phyloP scores from a whole-genome alignment of 305 asterid genomes.

The Ilex paraguariensis region DNA sequence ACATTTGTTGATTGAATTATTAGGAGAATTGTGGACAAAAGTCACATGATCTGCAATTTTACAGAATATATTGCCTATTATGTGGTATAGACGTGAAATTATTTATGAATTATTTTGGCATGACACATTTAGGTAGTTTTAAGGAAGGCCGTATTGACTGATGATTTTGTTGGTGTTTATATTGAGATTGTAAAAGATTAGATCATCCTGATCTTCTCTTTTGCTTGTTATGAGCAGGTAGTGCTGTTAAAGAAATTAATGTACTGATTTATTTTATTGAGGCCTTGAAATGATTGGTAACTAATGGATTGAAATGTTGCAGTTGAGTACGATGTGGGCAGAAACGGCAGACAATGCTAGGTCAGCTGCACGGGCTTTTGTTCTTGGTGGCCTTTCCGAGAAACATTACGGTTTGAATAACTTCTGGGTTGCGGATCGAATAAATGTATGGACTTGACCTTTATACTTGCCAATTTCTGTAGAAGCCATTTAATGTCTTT shows the following conservation, averaged over 20 bases:
- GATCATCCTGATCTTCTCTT: neutral
- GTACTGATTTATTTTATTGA: neutral
- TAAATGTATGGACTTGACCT: slow-evolving; percentile 45
- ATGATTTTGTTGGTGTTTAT: too few species aligned
- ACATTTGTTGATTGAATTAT: too few species aligned
- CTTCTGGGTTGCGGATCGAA: slow-evolving; percentile 76
- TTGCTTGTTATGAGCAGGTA: neutral
- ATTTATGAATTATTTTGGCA: too few species aligned
- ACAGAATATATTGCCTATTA: too few species aligned
- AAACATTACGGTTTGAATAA: slow-evolving; percentile 72
- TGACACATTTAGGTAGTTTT: too few species aligned
- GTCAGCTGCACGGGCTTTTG: slow-evolving; percentile 81
- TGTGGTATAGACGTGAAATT: too few species aligned
- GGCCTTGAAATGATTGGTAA: slow-evolving; percentile 4
- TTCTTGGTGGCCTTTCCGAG: slow-evolving; percentile 88
- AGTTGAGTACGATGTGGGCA: slow-evolving; percentile 96
- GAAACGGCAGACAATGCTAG: slow-evolving; percentile 91
- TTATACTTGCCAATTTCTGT: neutral
- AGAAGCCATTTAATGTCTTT: too few species aligned
- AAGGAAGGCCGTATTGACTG: too few species aligned
- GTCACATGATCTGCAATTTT: too few species aligned
- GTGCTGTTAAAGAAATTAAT: too few species aligned
- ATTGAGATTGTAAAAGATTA: too few species aligned
- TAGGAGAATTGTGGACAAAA: too few species aligned
- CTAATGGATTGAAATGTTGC: slow-evolving; percentile 16